A percentile compares a stretch with the other conserved stretches of the same genome.
phyloP scores from a whole-genome alignment of 192 early-diverging fungal genomes.

The Thamnidium elegans region DNA sequence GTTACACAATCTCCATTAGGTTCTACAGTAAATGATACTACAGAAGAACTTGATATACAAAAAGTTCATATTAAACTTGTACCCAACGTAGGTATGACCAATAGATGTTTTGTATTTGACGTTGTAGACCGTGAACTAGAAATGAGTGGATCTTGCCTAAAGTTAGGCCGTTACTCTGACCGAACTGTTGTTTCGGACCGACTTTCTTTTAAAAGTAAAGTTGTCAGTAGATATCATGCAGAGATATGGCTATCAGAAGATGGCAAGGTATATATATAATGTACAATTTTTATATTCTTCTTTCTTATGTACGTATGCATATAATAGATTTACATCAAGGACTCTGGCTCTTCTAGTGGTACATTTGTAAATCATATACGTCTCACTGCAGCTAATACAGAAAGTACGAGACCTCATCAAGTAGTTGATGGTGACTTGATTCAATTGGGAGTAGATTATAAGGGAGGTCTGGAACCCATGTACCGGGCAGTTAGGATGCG shows the following conservation, averaged over 20 bases:
- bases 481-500: conserved; percentile 83
- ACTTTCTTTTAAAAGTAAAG: conserved; percentile 74
- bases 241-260: conserved; percentile 83
- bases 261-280: conserved; percentile 40
- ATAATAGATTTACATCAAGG: conserved; percentile 75
- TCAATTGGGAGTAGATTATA: conserved; percentile 89
- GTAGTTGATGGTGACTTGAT: conserved; percentile 80
- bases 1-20: not conserved
- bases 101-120: conserved; percentile 56
- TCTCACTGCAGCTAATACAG: conserved; percentile 70
- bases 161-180: conserved; percentile 61
- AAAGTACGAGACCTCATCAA: conserved; percentile 63
- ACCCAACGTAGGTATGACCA: conserved; percentile 38
- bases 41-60: not conserved
- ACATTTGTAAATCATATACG: conserved; percentile 90
- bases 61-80: conserved; percentile 51
- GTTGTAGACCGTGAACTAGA: conserved; percentile 57
- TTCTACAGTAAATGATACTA: too few relatives aligned
- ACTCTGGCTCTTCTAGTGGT: conserved; percentile 83
- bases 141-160: conserved; percentile 41
- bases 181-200: conserved; percentile 54
- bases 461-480: conserved; percentile 76
- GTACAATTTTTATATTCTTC: not conserved
- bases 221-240: conserved; percentile 81
- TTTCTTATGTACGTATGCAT: not conserved